Evolutionary conservation across 1,284 basidiomycete genomes (phyloP).

Genomic region (Cutaneotrichosporon mucoides): DNA sequence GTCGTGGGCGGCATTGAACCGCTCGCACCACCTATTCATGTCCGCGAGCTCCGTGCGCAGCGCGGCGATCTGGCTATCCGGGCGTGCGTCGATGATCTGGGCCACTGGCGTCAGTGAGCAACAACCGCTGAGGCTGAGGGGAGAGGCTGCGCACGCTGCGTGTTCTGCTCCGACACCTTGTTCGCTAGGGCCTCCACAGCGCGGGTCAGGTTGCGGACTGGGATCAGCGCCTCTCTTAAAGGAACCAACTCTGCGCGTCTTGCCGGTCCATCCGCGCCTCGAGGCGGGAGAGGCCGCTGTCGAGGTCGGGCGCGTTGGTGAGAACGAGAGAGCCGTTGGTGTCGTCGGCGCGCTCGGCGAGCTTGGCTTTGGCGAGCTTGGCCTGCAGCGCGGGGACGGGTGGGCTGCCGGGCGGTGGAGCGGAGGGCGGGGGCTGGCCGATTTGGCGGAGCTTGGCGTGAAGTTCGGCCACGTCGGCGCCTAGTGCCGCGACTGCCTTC

Average conservation of each 20-base stretch:
- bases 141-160: background rate
- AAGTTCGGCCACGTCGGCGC: background rate
- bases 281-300: background rate
- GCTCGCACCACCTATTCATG: conserved; percentile 2
- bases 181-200: background rate
- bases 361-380: background rate
- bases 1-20: background rate
- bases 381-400: background rate
- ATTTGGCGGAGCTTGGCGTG: background rate
- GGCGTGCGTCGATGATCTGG: background rate
- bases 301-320: background rate
- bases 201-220: background rate
- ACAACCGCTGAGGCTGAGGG: background rate
- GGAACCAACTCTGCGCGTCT: conserved; percentile 1
- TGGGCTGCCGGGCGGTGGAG: background rate
- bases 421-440: background rate
- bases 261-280: conserved; percentile 5
- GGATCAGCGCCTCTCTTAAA: background rate
- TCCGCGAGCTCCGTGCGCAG: background rate
- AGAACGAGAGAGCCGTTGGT: background rate
- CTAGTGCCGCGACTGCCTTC: background rate
- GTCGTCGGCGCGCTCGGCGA: background rate
- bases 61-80: background rate
- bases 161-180: background rate
- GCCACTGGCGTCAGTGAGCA: conserved; percentile 1